These are phyloP conservation scores for Candida cerambycidarum DNA, from an alignment of 805 yeast species.

Conservation along the genomic window DNA sequence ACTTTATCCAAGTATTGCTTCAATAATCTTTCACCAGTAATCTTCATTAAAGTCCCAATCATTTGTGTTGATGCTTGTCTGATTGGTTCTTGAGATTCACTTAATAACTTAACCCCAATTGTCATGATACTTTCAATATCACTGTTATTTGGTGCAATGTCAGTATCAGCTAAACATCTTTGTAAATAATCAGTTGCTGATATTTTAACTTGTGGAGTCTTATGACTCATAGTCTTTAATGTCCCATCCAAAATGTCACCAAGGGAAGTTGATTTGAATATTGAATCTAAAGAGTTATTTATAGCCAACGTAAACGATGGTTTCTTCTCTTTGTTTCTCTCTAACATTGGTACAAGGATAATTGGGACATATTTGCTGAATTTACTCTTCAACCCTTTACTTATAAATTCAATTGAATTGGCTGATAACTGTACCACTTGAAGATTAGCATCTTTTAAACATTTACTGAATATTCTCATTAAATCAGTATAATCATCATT, in stretches of 20 bases:
- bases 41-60: constrained; percentile 78
- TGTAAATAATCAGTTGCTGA: constrained; percentile 66
- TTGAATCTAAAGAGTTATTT: constrained; percentile 61
- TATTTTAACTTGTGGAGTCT: constrained; percentile 78
- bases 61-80: constrained; percentile 75
- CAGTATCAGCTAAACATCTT: constrained; percentile 57
- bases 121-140: constrained; percentile 62
- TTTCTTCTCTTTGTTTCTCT: constrained; percentile 87
- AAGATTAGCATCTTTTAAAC: constrained; percentile 85
- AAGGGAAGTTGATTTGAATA: constrained; percentile 52
- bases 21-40: constrained; percentile 73
- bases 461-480: constrained; percentile 62
- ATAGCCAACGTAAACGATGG: constrained; percentile 72
- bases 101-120: constrained; percentile 58
- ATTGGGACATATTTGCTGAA: constrained; percentile 55
- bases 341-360: constrained; percentile 64
- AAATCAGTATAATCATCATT: constrained; percentile 66
- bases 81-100: constrained; percentile 82
- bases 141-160: constrained; percentile 44
- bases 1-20: constrained; percentile 60
- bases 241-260: constrained; percentile 60
- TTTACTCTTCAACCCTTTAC: constrained; percentile 59
- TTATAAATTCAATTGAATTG: constrained; percentile 57
- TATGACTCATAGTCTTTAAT: constrained; percentile 61
- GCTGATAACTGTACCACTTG: constrained; percentile 84